phyloP scores from a whole-genome alignment of 2,329 filamentous ascomycete species.

The Fusarium sp. region DNA sequence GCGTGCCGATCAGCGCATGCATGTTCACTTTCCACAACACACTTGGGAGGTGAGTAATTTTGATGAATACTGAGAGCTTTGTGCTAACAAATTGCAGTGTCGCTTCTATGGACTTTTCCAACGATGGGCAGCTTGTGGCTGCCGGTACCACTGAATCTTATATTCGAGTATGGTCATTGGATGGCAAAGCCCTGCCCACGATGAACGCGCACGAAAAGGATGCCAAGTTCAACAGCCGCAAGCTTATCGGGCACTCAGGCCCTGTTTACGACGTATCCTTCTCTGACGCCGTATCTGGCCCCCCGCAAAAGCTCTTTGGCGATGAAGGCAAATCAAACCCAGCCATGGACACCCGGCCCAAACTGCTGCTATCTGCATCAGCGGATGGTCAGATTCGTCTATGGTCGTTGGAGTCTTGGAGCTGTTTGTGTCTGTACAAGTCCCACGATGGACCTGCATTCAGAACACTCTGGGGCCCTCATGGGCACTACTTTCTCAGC shows the following conservation, averaged over 20 bases:
- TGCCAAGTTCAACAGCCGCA: constrained; percentile 69
- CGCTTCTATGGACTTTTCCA: constrained; percentile 95
- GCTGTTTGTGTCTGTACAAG: constrained; percentile 93
- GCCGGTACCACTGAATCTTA: constrained; percentile 94
- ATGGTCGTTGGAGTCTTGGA: constrained; percentile 93
- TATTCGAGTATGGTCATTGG: constrained; percentile 92
- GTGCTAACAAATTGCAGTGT: constrained; percentile 64
- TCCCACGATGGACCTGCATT: constrained; percentile 91
- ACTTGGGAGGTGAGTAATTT: constrained; percentile 76
- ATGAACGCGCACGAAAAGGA: constrained; percentile 69
- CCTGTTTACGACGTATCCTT: constrained; percentile 92
- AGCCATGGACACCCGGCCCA: constrained; percentile 67
- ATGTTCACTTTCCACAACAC: constrained; percentile 99
- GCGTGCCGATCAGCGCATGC: constrained; percentile 86
- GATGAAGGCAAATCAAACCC: constrained; percentile 58
- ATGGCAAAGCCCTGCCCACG: constrained; percentile 83
- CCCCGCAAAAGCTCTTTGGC: constrained; percentile 62
- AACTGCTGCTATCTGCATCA: constrained; percentile 87
- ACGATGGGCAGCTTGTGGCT: constrained; percentile 87
- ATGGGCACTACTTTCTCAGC: constrained; percentile 93
- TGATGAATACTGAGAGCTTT: not conserved
- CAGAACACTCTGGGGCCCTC: constrained; percentile 89
- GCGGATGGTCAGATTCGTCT: constrained; percentile 89
- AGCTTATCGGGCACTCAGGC: constrained; percentile 89
- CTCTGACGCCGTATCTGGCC: constrained; percentile 74